phyloP scores from a whole-genome alignment of 2,329 filamentous ascomycete species.

The Sclerotinia spermophila region DNA sequence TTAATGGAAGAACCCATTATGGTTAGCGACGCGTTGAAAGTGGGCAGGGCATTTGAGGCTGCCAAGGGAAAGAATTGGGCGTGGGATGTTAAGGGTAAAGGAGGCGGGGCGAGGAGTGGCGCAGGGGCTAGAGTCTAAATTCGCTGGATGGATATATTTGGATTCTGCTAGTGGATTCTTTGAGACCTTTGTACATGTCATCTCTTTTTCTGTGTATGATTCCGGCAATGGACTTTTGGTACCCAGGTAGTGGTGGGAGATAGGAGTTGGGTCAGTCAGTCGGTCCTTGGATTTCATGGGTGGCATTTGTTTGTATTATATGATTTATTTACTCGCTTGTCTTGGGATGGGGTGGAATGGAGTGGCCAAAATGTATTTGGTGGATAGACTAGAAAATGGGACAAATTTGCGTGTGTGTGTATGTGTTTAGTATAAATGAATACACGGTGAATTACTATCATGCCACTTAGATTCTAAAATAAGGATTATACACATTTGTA shows the following conservation, averaged over 20 bases:
- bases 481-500: too few species aligned
- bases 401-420: not conserved
- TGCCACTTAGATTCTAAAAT: too few species aligned
- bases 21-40: slow-evolving; percentile 13
- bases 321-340: not conserved
- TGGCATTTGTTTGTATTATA: not conserved
- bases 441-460: too few species aligned
- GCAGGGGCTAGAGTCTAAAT: not conserved
- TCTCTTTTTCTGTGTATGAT: not conserved
- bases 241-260: not conserved
- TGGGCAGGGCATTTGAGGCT: slow-evolving; percentile 8
- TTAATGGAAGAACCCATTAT: slow-evolving; percentile 19
- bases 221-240: not conserved
- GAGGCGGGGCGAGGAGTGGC: not conserved
- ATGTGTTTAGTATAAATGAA: not conserved
- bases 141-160: not conserved
- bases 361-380: not conserved
- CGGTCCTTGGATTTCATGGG: not conserved
- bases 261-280: not conserved
- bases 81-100: slow-evolving; percentile 6
- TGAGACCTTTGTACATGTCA: not conserved
- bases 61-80: slow-evolving; percentile 12
- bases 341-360: not conserved
- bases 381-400: not conserved
- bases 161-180: not conserved